Conservation (phyloP, 2,329 filamentous ascomycete genomes). For the Alternaria gansuensis region DNA sequence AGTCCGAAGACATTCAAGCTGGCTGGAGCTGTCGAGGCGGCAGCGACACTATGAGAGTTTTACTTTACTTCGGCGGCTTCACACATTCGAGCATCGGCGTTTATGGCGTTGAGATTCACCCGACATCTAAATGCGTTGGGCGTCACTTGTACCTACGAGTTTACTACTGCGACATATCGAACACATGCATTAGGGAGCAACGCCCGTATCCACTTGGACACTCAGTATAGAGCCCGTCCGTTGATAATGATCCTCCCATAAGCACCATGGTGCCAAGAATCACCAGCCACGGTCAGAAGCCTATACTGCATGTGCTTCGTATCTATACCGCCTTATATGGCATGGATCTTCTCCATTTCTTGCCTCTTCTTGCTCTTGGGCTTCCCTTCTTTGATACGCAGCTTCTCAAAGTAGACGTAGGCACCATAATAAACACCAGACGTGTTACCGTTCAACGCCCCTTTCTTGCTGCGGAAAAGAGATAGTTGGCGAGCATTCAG, state of each 20-base stretch:
- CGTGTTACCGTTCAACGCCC: conserved; percentile 59
- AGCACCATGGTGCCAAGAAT: background rate
- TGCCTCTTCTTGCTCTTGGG: conserved; percentile 61
- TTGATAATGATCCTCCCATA: conserved; percentile 1
- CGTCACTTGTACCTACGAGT: conserved; percentile 8
- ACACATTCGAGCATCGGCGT: conserved; percentile 25
- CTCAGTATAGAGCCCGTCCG: background rate
- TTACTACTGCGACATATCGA: background rate
- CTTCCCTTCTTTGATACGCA: conserved; percentile 61
- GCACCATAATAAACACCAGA: conserved; percentile 62
- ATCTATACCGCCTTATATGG: conserved; percentile 15
- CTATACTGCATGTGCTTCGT: conserved; percentile 8
- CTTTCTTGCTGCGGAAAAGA: conserved; percentile 62
- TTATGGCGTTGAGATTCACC: conserved; percentile 14
- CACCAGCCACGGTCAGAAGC: background rate
- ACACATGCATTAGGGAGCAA: background rate
- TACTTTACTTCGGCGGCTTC: background rate
- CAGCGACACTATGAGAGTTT: conserved; percentile 52
- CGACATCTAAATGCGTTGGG: background rate
- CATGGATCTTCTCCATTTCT: conserved; percentile 60
- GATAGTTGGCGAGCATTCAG: conserved; percentile 59
- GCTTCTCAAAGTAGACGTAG: conserved; percentile 69
- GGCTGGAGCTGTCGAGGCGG: conserved; percentile 58
- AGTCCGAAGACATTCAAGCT: conserved; percentile 58
- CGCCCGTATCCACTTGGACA: background rate